Evolutionary conservation across 495 filamentous ascomycete genomes (phyloP), one percentile per base, ranked within the genome.

Genomic region (Podospora pseudopauciseta): DNA sequence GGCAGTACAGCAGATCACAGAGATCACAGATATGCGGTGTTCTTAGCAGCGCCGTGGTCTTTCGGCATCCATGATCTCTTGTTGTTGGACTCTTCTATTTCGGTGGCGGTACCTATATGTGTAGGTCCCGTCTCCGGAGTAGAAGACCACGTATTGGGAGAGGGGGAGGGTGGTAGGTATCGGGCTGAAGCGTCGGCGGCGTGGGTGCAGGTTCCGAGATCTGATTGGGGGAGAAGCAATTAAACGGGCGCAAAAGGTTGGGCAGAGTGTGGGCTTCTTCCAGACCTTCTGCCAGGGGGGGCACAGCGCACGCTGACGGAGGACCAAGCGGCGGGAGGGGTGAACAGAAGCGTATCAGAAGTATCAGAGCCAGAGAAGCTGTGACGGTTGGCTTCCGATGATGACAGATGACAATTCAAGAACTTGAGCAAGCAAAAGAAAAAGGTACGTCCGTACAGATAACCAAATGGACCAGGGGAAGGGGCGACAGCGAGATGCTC

Each of bases 211-310:
- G 66, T 60, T 63, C 49, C 63, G 58, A 64, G 20, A 66, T 65
- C 69, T 76, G 73, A 76, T 76, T 76, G 74, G 74, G 73, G 72
- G 62, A 54, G 72, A 58, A 57, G 72, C 67, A 75, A 73, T 72
- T 27, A 68, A 67, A 68, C 71, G 64, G 73, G 69, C 68, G 64
- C 67, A 63, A 59, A 66, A 62, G 66, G 72, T 65, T 58, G 67
- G 65, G 66, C n/a, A 68, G 49, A 56, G 20, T 20, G 65, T 39
- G 67, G 70, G 58, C 62, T 59, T 63, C 27, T 67, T 49, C 39
- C 11, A 49, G 39, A 49, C 39, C 39, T 49, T 49, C 39, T 49
- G 39, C 34, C 30, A 65, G 27, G 57, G 27, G 57, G 65, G 58
- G 61, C 54, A 60, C 58, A 64, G 60, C 60, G 65, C 56, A 65